These are phyloP conservation scores for Euphorbia tirucalli DNA, from an alignment of 345 rosid species.

Conservation along the genomic window DNA sequence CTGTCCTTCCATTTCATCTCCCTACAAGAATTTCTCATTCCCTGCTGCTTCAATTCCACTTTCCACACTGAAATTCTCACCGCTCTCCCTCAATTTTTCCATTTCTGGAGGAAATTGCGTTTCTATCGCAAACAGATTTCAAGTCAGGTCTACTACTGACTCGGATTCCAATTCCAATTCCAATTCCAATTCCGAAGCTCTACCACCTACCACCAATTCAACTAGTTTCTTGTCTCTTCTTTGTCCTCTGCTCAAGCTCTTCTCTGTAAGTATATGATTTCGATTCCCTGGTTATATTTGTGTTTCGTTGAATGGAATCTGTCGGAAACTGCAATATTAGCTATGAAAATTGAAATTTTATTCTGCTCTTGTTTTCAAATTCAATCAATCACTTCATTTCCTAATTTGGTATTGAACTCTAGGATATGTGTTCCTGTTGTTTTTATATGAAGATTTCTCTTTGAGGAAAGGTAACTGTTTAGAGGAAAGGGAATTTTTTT, in stretches of 20 bases:
- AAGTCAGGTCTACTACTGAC: too few species aligned
- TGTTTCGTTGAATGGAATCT: too few species aligned
- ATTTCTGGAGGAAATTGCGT: conserved; percentile 26
- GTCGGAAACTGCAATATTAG: too few species aligned
- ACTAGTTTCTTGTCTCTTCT: conserved; percentile 71
- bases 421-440: too few species aligned
- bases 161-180: conserved; percentile 28
- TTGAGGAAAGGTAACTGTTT: too few species aligned
- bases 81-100: conserved; percentile 3
- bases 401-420: too few species aligned
- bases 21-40: background rate
- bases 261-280: conserved; percentile 43
- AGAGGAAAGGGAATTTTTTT: too few species aligned
- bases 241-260: conserved; percentile 74
- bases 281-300: background rate
- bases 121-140: conserved; percentile 21
- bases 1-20: background rate
- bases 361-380: too few species aligned
- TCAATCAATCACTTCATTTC: too few species aligned
- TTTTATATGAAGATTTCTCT: too few species aligned
- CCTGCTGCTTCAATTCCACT: conserved; percentile 22
- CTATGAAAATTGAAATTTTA: too few species aligned
- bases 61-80: conserved; percentile 15
- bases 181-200: conserved; percentile 19
- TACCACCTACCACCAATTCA: conserved; percentile 13